Evolutionary conservation across 1,284 basidiomycete genomes (phyloP).

Genomic region (Pseudozyma hubeiensis): DNA sequence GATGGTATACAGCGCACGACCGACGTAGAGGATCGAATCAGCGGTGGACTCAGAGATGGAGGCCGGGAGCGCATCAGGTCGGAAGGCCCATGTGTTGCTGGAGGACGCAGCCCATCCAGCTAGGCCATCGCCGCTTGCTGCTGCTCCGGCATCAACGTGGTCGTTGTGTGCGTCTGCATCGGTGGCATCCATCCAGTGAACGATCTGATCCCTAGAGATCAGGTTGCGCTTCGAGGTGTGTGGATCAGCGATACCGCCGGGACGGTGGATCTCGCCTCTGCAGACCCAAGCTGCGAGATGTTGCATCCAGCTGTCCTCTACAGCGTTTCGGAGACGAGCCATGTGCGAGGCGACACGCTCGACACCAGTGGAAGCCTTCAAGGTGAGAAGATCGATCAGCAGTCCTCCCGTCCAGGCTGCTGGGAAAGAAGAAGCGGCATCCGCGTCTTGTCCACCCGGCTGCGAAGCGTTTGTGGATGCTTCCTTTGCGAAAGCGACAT

Average conservation of each 20-base stretch:
- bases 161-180: slow-evolving; percentile 28
- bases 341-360: slow-evolving; percentile 37
- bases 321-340: slow-evolving; percentile 36
- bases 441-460: neutral
- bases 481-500: slow-evolving; percentile 26
- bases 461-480: neutral
- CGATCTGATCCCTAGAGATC: slow-evolving; percentile 32
- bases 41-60: slow-evolving; percentile 78
- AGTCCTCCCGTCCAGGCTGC: slow-evolving; percentile 52
- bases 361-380: slow-evolving; percentile 44
- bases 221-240: slow-evolving; percentile 29
- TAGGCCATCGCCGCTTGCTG: slow-evolving; percentile 32
- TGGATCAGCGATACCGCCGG: slow-evolving; percentile 36
- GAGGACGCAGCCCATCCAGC: slow-evolving; percentile 43
- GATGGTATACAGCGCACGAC: slow-evolving; percentile 86
- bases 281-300: slow-evolving; percentile 52
- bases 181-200: slow-evolving; percentile 36
- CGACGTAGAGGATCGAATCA: slow-evolving; percentile 86
- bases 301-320: slow-evolving; percentile 53
- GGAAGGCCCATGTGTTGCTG: slow-evolving; percentile 67
- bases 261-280: slow-evolving; percentile 42
- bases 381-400: slow-evolving; percentile 48
- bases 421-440: slow-evolving; percentile 12
- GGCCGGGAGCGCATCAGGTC: slow-evolving; percentile 78
- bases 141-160: slow-evolving; percentile 6